Conservation (phyloP, 169 alveolate species). For the Cryptosporidium parvum region DNA sequence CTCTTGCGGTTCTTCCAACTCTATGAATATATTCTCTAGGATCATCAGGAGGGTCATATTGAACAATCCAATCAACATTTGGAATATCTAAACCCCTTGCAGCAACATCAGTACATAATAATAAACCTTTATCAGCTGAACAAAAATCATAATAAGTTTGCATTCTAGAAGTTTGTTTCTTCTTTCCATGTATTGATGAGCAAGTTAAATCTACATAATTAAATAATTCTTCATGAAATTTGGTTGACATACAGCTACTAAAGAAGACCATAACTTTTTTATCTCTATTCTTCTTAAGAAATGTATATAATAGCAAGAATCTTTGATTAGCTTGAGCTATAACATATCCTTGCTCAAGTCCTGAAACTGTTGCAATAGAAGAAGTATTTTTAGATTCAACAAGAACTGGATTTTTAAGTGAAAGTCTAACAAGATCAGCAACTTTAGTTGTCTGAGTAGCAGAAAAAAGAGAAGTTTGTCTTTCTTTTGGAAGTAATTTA, state of each 20-base stretch:
- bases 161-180: constrained; percentile 95
- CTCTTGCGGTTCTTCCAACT: constrained; percentile 99
- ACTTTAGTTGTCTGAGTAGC: constrained; percentile 98
- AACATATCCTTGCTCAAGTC: constrained; percentile 98
- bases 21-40: constrained; percentile 99
- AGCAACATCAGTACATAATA: constrained; percentile 99
- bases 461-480: constrained; percentile 97
- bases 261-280: constrained; percentile 97
- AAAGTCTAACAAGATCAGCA: constrained; percentile 95
- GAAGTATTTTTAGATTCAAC: constrained; percentile 89
- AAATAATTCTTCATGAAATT: constrained; percentile 96
- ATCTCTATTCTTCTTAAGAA: constrained; percentile 94
- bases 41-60: constrained; percentile 99
- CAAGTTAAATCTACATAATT: constrained; percentile 98
- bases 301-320: constrained; percentile 95
- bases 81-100: constrained; percentile 99
- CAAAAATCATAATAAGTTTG: constrained; percentile 95
- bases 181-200: constrained; percentile 96
- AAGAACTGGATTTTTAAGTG: constrained; percentile 94
- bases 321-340: constrained; percentile 96
- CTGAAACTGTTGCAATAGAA: constrained; percentile 92
- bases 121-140: constrained; percentile 92
- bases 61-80: constrained; percentile 98
- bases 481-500: constrained; percentile 94
- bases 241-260: constrained; percentile 97